Conservation (phyloP, 495 filamentous ascomycete species). For the Hypoxylon perforatum region DNA sequence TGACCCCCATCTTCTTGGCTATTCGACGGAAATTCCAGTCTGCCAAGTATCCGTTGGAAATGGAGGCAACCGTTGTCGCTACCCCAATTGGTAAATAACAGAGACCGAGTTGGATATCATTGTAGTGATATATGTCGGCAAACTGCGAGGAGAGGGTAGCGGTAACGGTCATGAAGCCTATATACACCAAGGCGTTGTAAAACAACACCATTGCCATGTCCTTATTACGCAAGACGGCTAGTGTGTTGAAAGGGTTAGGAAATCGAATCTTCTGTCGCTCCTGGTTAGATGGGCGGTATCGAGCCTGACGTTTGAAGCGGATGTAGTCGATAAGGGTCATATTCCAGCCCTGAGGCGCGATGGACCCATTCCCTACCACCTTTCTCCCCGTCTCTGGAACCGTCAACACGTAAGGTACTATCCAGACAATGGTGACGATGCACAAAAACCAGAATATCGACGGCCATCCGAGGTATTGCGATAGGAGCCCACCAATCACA, state of each 20-base stretch:
- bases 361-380: conserved; percentile 77
- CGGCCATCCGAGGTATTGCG: conserved; percentile 74
- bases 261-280: conserved; percentile 64
- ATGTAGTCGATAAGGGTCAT: conserved; percentile 59
- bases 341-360: conserved; percentile 66
- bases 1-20: conserved; percentile 60
- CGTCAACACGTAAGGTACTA: conserved; percentile 62
- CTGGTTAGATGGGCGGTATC: conserved; percentile 40
- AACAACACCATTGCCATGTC: conserved; percentile 61
- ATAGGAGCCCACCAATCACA: conserved; percentile 72
- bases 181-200: conserved; percentile 64
- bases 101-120: conserved; percentile 74
- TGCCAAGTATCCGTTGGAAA: conserved; percentile 70
- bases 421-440: conserved; percentile 65
- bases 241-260: conserved; percentile 76
- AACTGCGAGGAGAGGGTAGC: conserved; percentile 71
- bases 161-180: conserved; percentile 57
- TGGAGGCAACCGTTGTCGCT: conserved; percentile 73
- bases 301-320: conserved; percentile 45
- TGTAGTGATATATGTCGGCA: conserved; percentile 69
- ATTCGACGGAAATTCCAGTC: conserved; percentile 68
- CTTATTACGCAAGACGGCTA: conserved; percentile 73
- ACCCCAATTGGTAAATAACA: conserved; percentile 71
- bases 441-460: conserved; percentile 80
- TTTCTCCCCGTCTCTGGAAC: conserved; percentile 77